Base-by-base conservation (phyloP, 2,329 filamentous ascomycete species). In the Arthrobotrys megalospora region DNA sequence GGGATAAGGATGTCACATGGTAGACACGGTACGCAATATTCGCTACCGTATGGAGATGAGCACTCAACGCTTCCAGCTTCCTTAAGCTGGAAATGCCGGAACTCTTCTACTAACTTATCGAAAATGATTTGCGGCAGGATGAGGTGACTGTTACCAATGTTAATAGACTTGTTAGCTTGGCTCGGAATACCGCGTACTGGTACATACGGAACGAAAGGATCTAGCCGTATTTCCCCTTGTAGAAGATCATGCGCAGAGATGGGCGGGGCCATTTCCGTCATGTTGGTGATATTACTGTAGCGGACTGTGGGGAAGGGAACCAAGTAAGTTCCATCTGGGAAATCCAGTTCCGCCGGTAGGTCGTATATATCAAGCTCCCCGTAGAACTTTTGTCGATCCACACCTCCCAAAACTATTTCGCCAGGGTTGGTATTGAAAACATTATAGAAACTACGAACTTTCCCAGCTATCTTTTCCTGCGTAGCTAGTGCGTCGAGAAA, bases 351-450 rank as follows among this genome's bases (percentile, higher is more conserved):
- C 21, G 38, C 14, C 14, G 2, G 5, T 14, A n/a, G 24, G 19
- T 36, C 24, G 41, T 65, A 76, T 3, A 48, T 38, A 12, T 48
- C 55, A 12, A 76, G 36, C 6, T 53, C 41, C 6, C 63, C 70
- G 6, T n/a, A 28, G 24, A 68, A 76, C 36, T 76, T 76, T 16
- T 41, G 11, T 7, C 43, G 32, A n/a, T 76, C 70, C 3, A 65
- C 43, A 4, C 43, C 71, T 6, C 64, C 71, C 4, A 76, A 19
- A 12, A 68, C 11, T 1, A 76, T 38, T 3, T 21, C 12, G 3
- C 71, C 55, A 1, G 45, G 28, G 14, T 14, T n/a, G 1, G 28
- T 6, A 14, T 50, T 36, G 1, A 32, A 14, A 16, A 58, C n/a
- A 8, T 76, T 53, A 45, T 63, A 64, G 21, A 50, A 63, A 41